These are phyloP conservation scores for Globisporangium perplexum DNA, from an alignment of 352 stramenopile species.

Conservation along the genomic window DNA sequence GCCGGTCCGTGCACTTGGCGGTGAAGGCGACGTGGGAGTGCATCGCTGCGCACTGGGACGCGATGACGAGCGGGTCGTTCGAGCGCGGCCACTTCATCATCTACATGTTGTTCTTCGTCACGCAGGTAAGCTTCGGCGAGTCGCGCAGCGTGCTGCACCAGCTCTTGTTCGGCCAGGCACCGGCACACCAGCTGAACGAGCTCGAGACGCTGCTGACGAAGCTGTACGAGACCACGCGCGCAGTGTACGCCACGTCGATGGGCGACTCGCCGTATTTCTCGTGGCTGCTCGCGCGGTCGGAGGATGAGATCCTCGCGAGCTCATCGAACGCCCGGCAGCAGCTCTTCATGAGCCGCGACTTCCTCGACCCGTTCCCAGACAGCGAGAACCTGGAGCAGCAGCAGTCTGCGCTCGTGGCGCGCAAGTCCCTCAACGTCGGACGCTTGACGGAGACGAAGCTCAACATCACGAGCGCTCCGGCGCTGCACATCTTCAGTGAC, in stretches of 20 bases:
- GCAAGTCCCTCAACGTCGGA: conserved; percentile 23
- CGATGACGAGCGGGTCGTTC: conserved; percentile 35
- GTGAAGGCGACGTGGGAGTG: conserved; percentile 62
- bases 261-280: conserved; percentile 46
- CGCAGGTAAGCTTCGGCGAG: conserved; percentile 52
- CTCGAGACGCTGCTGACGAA: conserved; percentile 30
- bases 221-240: conserved; percentile 35
- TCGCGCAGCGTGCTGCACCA: conserved; percentile 34
- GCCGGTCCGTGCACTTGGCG: conserved; percentile 49
- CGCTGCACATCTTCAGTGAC: conserved; percentile 52
- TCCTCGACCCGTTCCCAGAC: conserved; percentile 45
- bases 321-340: conserved; percentile 22
- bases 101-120: conserved; percentile 58
- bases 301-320: conserved; percentile 38
- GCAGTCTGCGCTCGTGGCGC: conserved; percentile 33
- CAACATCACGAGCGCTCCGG: conserved; percentile 28
- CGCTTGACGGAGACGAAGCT: conserved; percentile 40
- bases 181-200: conserved; percentile 32
- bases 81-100: conserved; percentile 42
- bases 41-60: conserved; percentile 57
- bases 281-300: conserved; percentile 45
- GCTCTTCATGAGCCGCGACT: conserved; percentile 18
- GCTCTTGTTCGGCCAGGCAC: conserved; percentile 35
- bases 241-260: conserved; percentile 24
- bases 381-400: conserved; percentile 32